Evolutionary conservation across 805 yeast genomes (phyloP).

Genomic region (Saccharomycopsis sp.): DNA sequence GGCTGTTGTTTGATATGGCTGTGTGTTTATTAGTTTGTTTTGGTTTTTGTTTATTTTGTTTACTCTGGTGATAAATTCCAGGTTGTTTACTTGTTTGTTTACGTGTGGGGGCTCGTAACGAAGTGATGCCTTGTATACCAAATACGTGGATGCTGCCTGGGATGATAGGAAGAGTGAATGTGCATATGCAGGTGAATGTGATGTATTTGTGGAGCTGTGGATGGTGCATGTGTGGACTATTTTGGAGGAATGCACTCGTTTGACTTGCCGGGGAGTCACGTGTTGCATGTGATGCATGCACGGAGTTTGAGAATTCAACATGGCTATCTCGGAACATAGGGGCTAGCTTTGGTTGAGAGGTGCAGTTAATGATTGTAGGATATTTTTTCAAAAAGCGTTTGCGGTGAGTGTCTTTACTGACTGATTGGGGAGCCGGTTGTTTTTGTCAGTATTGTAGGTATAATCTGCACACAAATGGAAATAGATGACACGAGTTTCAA

Average conservation of each 20-base stretch:
- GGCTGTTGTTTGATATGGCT: too few relatives aligned
- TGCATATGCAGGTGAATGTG: background rate
- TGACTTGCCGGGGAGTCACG: background rate
- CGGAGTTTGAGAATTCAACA: too few relatives aligned
- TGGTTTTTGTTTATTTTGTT: background rate
- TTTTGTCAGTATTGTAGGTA: too few relatives aligned
- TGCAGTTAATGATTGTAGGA: too few relatives aligned
- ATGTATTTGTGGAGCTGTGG: background rate
- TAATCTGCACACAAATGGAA: too few relatives aligned
- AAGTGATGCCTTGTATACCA: background rate
- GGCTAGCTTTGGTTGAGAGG: too few relatives aligned
- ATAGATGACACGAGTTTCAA: too few relatives aligned
- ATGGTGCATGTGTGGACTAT: background rate
- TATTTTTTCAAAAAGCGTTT: too few relatives aligned
- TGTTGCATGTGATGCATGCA: background rate
- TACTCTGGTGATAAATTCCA: background rate
- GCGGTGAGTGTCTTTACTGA: too few relatives aligned
- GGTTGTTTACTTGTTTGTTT: background rate
- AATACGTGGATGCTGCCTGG: background rate
- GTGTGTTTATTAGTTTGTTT: background rate
- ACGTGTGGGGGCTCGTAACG: background rate
- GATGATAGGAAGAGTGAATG: background rate
- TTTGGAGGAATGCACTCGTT: background rate
- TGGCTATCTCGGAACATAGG: too few relatives aligned
- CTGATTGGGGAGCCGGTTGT: too few relatives aligned